These are phyloP conservation scores for Fusarium zealandicum DNA, from an alignment of 2,329 filamentous ascomycete species.

Conservation along the genomic window DNA sequence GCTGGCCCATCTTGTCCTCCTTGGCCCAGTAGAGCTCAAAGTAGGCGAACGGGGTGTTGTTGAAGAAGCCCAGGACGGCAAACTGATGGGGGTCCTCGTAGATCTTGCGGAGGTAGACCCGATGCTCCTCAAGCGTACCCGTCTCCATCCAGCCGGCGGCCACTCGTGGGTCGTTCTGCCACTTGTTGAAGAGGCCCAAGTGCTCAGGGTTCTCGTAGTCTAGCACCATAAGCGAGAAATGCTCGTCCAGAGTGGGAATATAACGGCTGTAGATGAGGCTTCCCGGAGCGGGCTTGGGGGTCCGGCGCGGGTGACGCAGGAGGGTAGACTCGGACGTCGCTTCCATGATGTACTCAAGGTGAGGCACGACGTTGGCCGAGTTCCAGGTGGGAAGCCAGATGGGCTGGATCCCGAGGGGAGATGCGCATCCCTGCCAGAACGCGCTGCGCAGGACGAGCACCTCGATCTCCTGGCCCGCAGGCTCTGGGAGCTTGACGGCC, in stretches of 20 bases:
- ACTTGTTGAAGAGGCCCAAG: slow-evolving; percentile 72
- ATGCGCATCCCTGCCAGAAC: slow-evolving; percentile 73
- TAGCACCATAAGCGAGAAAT: slow-evolving; percentile 74
- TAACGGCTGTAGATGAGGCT: slow-evolving; percentile 77
- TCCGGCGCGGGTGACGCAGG: slow-evolving; percentile 70
- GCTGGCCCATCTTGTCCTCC: slow-evolving; percentile 64
- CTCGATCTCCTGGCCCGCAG: slow-evolving; percentile 40
- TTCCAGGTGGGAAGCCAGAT: slow-evolving; percentile 61
- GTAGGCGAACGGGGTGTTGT: slow-evolving; percentile 75
- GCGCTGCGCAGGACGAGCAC: slow-evolving; percentile 56
- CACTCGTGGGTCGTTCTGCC: slow-evolving; percentile 83
- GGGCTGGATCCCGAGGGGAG: slow-evolving; percentile 67
- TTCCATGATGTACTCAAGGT: slow-evolving; percentile 48
- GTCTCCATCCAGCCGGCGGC: slow-evolving; percentile 80
- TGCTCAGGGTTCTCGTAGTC: slow-evolving; percentile 69
- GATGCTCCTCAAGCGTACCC: slow-evolving; percentile 74
- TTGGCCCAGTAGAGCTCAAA: slow-evolving; percentile 69
- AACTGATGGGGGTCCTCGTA: slow-evolving; percentile 74
- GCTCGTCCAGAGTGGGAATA: slow-evolving; percentile 75
- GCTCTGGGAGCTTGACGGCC: slow-evolving; percentile 53
- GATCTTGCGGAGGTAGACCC: slow-evolving; percentile 69
- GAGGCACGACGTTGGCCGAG: slow-evolving; percentile 44
- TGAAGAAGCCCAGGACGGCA: slow-evolving; percentile 71
- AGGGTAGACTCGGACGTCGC: slow-evolving; percentile 43
- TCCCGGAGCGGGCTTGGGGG: slow-evolving; percentile 71